Base-by-base conservation (phyloP, 129 eudicot genomes). In the Artemisia tridentata region DNA sequence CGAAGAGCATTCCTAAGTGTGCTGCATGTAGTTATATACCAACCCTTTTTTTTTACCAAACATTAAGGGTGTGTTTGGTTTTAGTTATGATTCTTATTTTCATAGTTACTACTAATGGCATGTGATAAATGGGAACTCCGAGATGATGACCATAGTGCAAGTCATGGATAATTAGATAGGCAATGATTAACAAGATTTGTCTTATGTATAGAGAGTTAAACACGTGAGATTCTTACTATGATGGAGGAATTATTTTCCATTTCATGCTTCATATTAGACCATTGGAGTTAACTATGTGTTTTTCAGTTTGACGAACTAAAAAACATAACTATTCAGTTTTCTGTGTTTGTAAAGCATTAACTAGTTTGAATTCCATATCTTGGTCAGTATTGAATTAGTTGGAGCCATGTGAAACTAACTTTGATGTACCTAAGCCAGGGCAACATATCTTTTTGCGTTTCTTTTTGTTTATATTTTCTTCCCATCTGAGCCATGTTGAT, bases 391-490 rank as follows among this genome's bases (percentile, higher is more conserved):
- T 56, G 11, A 56, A 52, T 31, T 51, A 31, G 31, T 29, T 47
- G 31, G 27, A 52, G 62, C 59, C 73, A 52, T 29, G 41, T 68
- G 27, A n/a, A 51, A 68, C 17, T 4, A 49, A 68, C 63, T 69
- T 69, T 7, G 31, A 69, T 69, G 18, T 27, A 34, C 73, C 63
- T 69, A 53, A 69, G 63, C 6, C 34, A 31, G 3, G 9, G 9
- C 34, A 34, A n/a, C 53, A 55, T 10, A 38, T 55, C 41, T 14
- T 21, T 8, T 8, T 19, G 6, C 45, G 7, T 68, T 68, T 27
- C 62, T 11, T 29, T 34, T 20, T 68, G 16, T 68, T n/a, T 50
- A 3, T 67, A 11, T 21, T 19, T 23, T 58, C 23, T 16, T 21
- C 12, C 23, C 60, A 68, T 68, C 27, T 51, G 17, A 52, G 17